Evolutionary conservation across 2,329 filamentous ascomycete genomes (phyloP), one percentile per base, ranked within the genome.

Genomic region (Trichoderma sp.): DNA sequence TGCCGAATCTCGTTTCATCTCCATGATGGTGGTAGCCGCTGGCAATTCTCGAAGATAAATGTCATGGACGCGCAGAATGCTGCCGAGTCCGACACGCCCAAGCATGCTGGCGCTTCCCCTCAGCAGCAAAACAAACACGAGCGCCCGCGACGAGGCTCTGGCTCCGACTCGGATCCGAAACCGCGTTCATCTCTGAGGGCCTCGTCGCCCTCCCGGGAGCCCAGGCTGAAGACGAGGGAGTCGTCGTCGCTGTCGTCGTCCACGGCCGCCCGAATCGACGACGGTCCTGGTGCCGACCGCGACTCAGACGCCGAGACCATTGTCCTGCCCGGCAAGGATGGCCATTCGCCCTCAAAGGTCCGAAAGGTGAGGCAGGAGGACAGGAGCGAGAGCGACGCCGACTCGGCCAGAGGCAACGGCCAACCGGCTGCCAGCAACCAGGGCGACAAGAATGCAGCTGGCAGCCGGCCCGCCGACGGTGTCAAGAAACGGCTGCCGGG

Each of bases 221-320:
- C 68, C 22, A 39, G 34, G 34, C 54, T 59, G 12, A 69, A 67
- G 64, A 48, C 64, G 50, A 58, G 50, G 42, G 54, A 58, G n/a
- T 53, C 61, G 6, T 68, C 67, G 34, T 64, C 67, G 37, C 50
- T 60, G 42, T 63, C 59, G 50, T 64, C 65, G 13, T 58, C 68
- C 17, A 68, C 66, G 27, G 48, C 64, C 15, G 60, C 71, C 19
- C 71, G 67, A 61, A 74, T 78, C 22, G 74, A 78, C 61, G 81
- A 85, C 67, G 77, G 73, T 25, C 54, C 65, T 34, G 34, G 29
- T 39, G 80, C 80, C 68, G 88, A 89, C 68, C 87, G 84, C 74
- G 88, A 90, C 73, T 92, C 89, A 1, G 89, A 92, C 74, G 89
- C 89, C 58, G 89, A 92, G 79, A 92, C 89, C 15, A 90, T 91